Evolutionary conservation across 805 yeast species (phyloP).

Genomic region (Saturnispora zaruensis): DNA sequence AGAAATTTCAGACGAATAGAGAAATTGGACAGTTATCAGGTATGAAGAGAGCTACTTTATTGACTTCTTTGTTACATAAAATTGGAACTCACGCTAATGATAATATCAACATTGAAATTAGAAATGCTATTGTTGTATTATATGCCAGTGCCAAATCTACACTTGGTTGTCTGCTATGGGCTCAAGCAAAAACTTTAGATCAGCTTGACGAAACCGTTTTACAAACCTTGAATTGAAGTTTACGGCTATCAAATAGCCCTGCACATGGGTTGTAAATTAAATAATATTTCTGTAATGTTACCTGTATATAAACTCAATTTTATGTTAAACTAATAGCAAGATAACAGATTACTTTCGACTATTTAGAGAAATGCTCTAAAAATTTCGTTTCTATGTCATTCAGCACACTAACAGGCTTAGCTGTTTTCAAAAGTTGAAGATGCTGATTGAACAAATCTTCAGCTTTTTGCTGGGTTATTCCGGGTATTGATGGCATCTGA

Average conservation of each 20-base stretch:
- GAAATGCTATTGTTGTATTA: slow-evolving; percentile 12
- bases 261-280: slow-evolving; percentile 1
- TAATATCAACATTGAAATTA: slow-evolving; percentile 11
- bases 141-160: slow-evolving; percentile 22
- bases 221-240: background rate
- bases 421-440: slow-evolving; percentile 54
- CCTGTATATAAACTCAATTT: background rate
- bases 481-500: background rate
- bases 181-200: background rate
- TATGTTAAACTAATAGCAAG: background rate
- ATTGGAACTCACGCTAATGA: slow-evolving; percentile 6
- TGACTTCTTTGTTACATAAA: slow-evolving; percentile 19
- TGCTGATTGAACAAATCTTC: slow-evolving; percentile 58
- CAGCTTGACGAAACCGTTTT: background rate
- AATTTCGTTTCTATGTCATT: background rate
- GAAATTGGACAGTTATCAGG: background rate
- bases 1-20: background rate
- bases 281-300: slow-evolving; percentile 11
- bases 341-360: background rate
- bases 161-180: slow-evolving; percentile 21
- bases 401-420: slow-evolving; percentile 8
- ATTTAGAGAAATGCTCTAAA: background rate
- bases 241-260: background rate
- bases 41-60: slow-evolving; percentile 12
- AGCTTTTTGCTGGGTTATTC: slow-evolving; percentile 43